Percentiles rank a stretch among this genome's conserved stretches.
Conservation (phyloP, 2,329 filamentous ascomycete species). For the Dactylellina drechsleri region DNA sequence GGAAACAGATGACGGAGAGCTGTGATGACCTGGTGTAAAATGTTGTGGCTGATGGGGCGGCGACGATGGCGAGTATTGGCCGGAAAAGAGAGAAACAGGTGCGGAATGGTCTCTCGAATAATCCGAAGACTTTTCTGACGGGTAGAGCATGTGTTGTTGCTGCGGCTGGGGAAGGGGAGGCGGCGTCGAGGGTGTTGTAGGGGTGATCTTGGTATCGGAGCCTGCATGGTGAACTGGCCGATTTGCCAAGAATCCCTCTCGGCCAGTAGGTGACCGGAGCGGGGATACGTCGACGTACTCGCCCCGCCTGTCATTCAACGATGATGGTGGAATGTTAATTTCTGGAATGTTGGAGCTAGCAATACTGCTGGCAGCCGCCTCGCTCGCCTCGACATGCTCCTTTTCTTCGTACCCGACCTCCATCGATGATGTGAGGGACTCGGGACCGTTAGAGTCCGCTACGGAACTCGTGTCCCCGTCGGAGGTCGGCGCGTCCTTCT, state of each 20-base stretch:
- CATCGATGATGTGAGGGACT: slow-evolving; percentile 66
- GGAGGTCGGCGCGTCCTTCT: slow-evolving; percentile 61
- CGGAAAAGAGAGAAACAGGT: slow-evolving; percentile 43
- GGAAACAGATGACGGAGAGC: slow-evolving; percentile 36
- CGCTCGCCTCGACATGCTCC: slow-evolving; percentile 46
- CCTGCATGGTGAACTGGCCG: slow-evolving; percentile 55
- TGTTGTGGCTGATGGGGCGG: slow-evolving; percentile 24
- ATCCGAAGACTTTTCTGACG: slow-evolving; percentile 38
- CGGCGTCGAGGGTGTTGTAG: slow-evolving; percentile 38
- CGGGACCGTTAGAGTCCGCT: slow-evolving; percentile 21
- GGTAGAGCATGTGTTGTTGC: slow-evolving; percentile 34
- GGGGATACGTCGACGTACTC: slow-evolving; percentile 52
- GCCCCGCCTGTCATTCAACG: slow-evolving; percentile 37
- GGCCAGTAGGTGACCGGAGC: slow-evolving; percentile 50
- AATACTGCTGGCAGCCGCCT: slow-evolving; percentile 34
- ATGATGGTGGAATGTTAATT: slow-evolving; percentile 52
- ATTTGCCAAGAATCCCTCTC: slow-evolving; percentile 52
- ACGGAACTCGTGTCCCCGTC: slow-evolving; percentile 46
- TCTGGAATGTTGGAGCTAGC: slow-evolving; percentile 49
- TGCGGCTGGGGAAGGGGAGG: slow-evolving; percentile 22
- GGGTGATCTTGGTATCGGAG: slow-evolving; percentile 55
- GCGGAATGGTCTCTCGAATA: slow-evolving; percentile 39
- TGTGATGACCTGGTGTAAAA: slow-evolving; percentile 42
- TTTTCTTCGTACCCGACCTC: slow-evolving; percentile 66
- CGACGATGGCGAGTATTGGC: slow-evolving; percentile 34